Conservation (phyloP, 371 early-diverging fungal genomes). For the Nosema granulosis region DNA sequence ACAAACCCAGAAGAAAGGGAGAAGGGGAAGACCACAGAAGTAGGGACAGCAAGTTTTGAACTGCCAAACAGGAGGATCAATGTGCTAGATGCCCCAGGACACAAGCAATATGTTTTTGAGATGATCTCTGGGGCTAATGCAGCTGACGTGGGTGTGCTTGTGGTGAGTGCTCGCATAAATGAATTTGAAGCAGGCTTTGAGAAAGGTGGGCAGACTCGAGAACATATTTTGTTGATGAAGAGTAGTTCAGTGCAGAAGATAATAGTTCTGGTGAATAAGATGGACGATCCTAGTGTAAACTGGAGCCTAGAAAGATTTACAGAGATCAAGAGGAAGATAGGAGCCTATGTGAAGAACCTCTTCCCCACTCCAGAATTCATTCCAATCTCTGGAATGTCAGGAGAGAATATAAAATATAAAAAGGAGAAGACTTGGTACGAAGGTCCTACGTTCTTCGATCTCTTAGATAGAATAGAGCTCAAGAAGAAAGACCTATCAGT, state of each 20-base stretch:
- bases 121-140: slow-evolving; percentile 97
- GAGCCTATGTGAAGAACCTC: slow-evolving; percentile 40
- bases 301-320: slow-evolving; percentile 61
- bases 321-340: slow-evolving; percentile 69
- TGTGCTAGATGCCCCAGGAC: slow-evolving; percentile 80
- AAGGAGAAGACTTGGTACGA: slow-evolving; percentile 55
- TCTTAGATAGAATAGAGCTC: slow-evolving; percentile 53
- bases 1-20: slow-evolving; percentile 73
- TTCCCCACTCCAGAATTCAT: slow-evolving; percentile 55
- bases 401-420: slow-evolving; percentile 56
- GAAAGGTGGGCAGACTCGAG: slow-evolving; percentile 93
- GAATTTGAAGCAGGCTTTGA: slow-evolving; percentile 98
- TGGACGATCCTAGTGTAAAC: slow-evolving; percentile 63
- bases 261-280: slow-evolving; percentile 67
- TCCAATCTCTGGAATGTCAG: slow-evolving; percentile 66
- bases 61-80: slow-evolving; percentile 74
- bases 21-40: slow-evolving; percentile 67
- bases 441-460: slow-evolving; percentile 63
- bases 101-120: slow-evolving; percentile 93
- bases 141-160: slow-evolving; percentile 77
- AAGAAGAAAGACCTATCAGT: slow-evolving; percentile 11
- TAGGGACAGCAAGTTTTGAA: slow-evolving; percentile 79
- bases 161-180: slow-evolving; percentile 86
- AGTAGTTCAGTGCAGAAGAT: slow-evolving; percentile 54
- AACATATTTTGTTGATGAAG: slow-evolving; percentile 89